Evolutionary conservation across 148 eudicot genomes (phyloP).

Genomic region (Euryodendron excelsum): DNA sequence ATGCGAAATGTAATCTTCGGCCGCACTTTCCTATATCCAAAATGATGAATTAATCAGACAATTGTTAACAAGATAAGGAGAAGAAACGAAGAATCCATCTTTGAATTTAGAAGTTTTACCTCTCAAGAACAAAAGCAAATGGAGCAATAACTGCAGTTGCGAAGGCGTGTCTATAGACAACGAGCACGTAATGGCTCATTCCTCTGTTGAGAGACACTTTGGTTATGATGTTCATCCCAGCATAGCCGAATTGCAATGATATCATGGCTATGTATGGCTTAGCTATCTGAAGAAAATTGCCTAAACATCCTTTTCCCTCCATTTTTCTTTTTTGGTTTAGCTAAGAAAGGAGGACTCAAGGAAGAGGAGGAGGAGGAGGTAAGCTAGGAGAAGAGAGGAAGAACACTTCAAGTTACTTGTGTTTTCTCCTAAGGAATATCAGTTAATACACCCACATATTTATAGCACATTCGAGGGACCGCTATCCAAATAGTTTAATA

Average conservation of each 20-base stretch:
- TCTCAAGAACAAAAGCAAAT: constrained; percentile 71
- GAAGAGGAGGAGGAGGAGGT: background rate
- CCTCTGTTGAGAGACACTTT: constrained; percentile 85
- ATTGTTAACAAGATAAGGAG: too few relatives aligned
- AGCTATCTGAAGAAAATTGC: constrained; percentile 35
- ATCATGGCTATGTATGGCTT: constrained; percentile 80
- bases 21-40: constrained; percentile 63
- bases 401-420: constrained; percentile 21
- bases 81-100: too few relatives aligned
- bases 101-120: too few relatives aligned
- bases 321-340: constrained; percentile 27
- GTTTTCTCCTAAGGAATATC: constrained; percentile 16
- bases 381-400: constrained; percentile 14
- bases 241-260: constrained; percentile 69
- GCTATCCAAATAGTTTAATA: constrained; percentile 6
- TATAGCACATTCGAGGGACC: constrained; percentile 14
- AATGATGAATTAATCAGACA: background rate
- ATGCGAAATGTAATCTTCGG: constrained; percentile 73
- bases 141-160: constrained; percentile 83
- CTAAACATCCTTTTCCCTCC: constrained; percentile 44
- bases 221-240: constrained; percentile 81
- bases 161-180: constrained; percentile 78
- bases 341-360: background rate
- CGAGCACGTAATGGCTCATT: constrained; percentile 85
- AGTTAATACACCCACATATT: constrained; percentile 1